Evolutionary conservation across 78 protist genomes (phyloP).

Genomic region (Dictyostelium brefeldianum): DNA sequence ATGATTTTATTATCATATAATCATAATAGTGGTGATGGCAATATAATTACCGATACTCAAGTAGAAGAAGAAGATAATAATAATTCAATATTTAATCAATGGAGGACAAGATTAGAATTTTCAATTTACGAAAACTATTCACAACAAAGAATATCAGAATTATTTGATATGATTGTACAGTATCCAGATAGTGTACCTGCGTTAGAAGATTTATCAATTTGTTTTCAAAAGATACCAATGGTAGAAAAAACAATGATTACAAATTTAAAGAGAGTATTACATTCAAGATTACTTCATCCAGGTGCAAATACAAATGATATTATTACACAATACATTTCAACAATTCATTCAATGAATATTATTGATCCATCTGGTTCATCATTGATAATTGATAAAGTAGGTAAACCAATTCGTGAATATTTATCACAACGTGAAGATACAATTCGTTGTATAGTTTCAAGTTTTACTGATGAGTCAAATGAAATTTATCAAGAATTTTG

Average conservation of each 20-base stretch:
- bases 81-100: conserved; percentile 40
- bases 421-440: conserved; percentile 83
- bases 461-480: conserved; percentile 44
- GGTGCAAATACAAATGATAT: conserved; percentile 91
- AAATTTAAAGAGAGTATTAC: conserved; percentile 14
- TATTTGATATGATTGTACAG: conserved; percentile 91
- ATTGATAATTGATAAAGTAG: conserved; percentile 41
- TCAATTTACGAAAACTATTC: conserved; percentile 69
- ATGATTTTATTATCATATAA: conserved; percentile 40
- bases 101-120: conserved; percentile 68
- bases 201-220: conserved; percentile 68
- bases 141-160: conserved; percentile 83
- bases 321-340: conserved; percentile 61
- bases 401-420: conserved; percentile 77
- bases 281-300: conserved; percentile 83
- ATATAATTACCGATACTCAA: too few species aligned
- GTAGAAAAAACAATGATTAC: conserved; percentile 28
- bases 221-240: conserved; percentile 30
- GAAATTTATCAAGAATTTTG: conserved; percentile 78
- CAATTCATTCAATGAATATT: conserved; percentile 67
- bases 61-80: not conserved
- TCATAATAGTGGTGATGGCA: not conserved
- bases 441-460: conserved; percentile 71
- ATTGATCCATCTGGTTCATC: conserved; percentile 83
- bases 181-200: conserved; percentile 86